These are phyloP conservation scores for Cydonia oblonga DNA, from an alignment of 331 rosid species.

Conservation along the genomic window DNA sequence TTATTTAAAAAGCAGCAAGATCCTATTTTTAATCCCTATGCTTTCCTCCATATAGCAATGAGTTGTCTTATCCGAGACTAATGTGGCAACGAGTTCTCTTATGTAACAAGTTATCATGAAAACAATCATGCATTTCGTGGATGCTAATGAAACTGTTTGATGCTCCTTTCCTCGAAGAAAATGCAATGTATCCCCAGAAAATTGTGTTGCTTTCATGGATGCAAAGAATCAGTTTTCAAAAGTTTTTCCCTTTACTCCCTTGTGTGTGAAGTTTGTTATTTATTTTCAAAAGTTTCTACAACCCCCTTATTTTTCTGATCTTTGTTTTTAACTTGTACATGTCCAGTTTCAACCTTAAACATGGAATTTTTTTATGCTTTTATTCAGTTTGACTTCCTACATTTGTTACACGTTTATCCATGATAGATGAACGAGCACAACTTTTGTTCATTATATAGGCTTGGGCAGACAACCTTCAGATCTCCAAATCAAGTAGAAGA, in stretches of 20 bases:
- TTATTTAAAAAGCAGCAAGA: not conserved
- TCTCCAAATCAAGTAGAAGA: slow-evolving; percentile 49
- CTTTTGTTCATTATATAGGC: slow-evolving; percentile 44
- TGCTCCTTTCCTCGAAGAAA: not conserved
- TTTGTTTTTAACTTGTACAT: not conserved
- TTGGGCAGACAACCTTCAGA: slow-evolving; percentile 53
- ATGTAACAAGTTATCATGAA: not conserved
- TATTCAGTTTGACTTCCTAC: no score
- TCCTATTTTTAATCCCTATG: not conserved
- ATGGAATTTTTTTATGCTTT: not conserved
- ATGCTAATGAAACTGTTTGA: not conserved
- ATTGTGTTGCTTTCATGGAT: not conserved
- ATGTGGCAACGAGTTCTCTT: not conserved
- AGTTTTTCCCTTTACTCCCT: not conserved
- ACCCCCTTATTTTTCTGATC: not conserved
- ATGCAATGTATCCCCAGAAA: not conserved
- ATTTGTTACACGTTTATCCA: not conserved
- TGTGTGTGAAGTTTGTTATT: not conserved
- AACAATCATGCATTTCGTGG: not conserved
- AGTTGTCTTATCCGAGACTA: not conserved
- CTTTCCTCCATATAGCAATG: not conserved
- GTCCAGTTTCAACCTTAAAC: not conserved
- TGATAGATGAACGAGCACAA: slow-evolving; percentile 3
- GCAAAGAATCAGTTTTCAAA: not conserved
- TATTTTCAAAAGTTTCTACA: not conserved